Base-by-base conservation (phyloP, 306 rosid genomes). In the Aeschynomene evenia region DNA sequence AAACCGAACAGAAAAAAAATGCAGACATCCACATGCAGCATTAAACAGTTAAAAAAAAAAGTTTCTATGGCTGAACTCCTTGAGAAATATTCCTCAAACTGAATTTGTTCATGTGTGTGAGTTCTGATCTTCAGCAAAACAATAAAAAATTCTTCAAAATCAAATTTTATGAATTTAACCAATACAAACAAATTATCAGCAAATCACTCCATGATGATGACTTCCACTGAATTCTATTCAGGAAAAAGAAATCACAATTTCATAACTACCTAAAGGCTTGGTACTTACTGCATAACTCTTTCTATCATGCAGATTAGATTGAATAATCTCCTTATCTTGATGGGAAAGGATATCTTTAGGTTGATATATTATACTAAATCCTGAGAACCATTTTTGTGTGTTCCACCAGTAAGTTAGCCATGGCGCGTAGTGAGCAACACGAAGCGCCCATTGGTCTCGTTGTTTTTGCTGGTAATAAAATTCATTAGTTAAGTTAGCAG, bases 371-470 rank as follows among this genome's bases (percentile, higher is more conserved):
- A 36, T 19, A 54, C 65, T 39, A 15, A 8, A 8, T 33, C 23
- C 3, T 0, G 96, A 96, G 78, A 94, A 88, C 95, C 90, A 91
- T 73, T 54, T 84, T 74, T 94, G 95, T 48, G 97, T 88, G 76
- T 88, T 85, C 98, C 98, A 90, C 94, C 96, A 88, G 72, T 90
- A 82, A 28, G 96, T 88, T 53, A 94, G 92, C 97, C 95, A 88
- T 1, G 98, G 97, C 3, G 51, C 18, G 64, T 90, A 76, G 84
- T 90, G 96, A 40, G 87, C 80, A 19, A 94, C 89, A 60, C 97
- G 87, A 51, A 82, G 10, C 7, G 87, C 74, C 97, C 96, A 94
- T 52, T 80, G 97, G 75, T 94, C 98, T 60, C 13, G 85, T 34
- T 15, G 67, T 34, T 46, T 68, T 23, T 66, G 51, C 57, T 48